Base-by-base conservation (phyloP, 345 rosid species). In the Anastatica hierochuntica region DNA sequence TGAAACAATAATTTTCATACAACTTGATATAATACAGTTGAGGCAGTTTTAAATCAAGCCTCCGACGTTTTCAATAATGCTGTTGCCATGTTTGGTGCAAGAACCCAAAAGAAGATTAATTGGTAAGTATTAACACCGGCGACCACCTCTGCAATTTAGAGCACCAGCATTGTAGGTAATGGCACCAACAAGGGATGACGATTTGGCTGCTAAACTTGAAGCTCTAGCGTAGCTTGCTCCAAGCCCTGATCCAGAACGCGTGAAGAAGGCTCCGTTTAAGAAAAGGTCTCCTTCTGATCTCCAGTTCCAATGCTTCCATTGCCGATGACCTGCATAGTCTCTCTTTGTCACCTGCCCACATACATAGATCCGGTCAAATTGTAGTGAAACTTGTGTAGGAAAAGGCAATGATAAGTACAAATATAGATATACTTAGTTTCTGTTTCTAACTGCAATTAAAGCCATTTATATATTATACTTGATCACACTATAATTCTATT, bases 251-350 rank as follows among this genome's bases (percentile, higher is more conserved):
- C 87, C 87, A 14, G 87, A 81, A 35, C 72, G 62, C 39, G 69
- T 76, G 53, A 81, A 81, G 56, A 56, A 81, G 4, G 87, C 87
- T 54, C 87, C 87, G 49, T 81, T 78, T 29, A 76, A 41, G 56
- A 81, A 24, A 5, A 76, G 53, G 17, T 81, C 87, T 67, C 87
- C 83, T 30, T 76, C 62, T 27, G 87, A 81, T 74, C 83, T 71
- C 87, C 87, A 81, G 49, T 81, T 81, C 87, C 87, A 81, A 9
- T 56, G 34, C 60, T 35, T 76, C 83, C 83, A 81, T 34, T 54
- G 31, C 27, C 61, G 34, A 2, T 8, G 14, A 7, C 60, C 37
- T 57, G 80, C 51, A 14, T 58, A 67, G 44, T 69, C 83, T 52
- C 83, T 70, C 68, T 81, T 81, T 6, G 87, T 81, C 10, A 78